These are phyloP conservation scores for Cladosporium sp. DNA, from an alignment of 2,329 filamentous ascomycete genomes.

Conservation along the genomic window DNA sequence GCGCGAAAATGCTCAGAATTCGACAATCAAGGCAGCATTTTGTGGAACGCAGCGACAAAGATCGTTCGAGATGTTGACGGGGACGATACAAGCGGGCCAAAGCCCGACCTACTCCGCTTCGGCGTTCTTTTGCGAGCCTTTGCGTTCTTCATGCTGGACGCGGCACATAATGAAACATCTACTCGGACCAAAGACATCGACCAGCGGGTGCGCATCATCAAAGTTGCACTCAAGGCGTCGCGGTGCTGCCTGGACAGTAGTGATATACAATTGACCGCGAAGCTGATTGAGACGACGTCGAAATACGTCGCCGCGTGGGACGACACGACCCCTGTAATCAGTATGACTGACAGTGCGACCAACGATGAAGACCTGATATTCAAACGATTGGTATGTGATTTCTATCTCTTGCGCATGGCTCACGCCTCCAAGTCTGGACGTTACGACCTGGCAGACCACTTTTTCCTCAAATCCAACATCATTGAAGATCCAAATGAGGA, in stretches of 20 bases:
- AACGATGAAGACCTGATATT: constrained; percentile 28
- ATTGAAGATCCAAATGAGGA: constrained; percentile 40
- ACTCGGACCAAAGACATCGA: constrained; percentile 21
- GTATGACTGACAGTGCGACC: constrained; percentile 16
- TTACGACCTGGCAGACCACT: constrained; percentile 71
- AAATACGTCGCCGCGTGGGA: constrained; percentile 37
- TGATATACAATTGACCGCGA: constrained; percentile 55
- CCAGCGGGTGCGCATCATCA: constrained; percentile 54
- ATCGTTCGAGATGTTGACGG: constrained; percentile 27
- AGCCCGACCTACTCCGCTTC: constrained; percentile 8
- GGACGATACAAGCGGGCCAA: constrained; percentile 8
- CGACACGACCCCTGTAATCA: constrained; percentile 22
- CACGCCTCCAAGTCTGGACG: constrained; percentile 73
- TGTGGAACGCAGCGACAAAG: constrained; percentile 65
- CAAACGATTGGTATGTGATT: constrained; percentile 53
- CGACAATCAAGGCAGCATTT: constrained; percentile 50
- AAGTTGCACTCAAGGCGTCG: constrained; percentile 62
- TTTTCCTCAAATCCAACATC: constrained; percentile 59
- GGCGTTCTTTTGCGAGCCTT: constrained; percentile 46
- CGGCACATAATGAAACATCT: constrained; percentile 40
- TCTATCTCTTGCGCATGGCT: constrained; percentile 59
- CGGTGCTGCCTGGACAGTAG: constrained; percentile 57
- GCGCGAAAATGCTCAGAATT: constrained; percentile 43
- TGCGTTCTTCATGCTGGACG: constrained; percentile 63
- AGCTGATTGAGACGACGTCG: constrained; percentile 60